Evolutionary conservation across 495 filamentous ascomycete genomes (phyloP).

Genomic region (Penicillium daleae): DNA sequence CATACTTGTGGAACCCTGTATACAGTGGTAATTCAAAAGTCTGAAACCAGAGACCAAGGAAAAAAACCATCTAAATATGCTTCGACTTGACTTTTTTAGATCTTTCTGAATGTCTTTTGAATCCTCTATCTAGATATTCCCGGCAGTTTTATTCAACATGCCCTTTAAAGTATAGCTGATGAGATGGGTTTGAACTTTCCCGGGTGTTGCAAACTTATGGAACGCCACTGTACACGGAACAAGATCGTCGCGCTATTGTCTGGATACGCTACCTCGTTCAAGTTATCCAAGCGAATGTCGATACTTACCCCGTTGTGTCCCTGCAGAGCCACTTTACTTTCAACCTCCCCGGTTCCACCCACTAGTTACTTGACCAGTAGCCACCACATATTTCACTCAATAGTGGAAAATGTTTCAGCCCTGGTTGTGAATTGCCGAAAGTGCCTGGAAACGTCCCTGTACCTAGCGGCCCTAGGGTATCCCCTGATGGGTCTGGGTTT

Average conservation of each 20-base stretch:
- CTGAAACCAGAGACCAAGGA: too few species aligned
- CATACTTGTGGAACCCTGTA: too few species aligned
- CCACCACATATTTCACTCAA: constrained; percentile 4
- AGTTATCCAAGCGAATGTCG: constrained; percentile 20
- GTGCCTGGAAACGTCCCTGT: not conserved
- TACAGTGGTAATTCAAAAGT: too few species aligned
- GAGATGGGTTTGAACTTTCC: too few species aligned
- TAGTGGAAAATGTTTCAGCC: constrained; percentile 18
- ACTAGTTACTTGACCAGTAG: constrained; percentile 16
- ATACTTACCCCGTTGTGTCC: constrained; percentile 20
- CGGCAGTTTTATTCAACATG: too few species aligned
- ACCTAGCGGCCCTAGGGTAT: constrained; percentile 12
- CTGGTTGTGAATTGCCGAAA: constrained; percentile 7
- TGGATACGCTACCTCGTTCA: constrained; percentile 8
- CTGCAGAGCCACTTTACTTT: constrained; percentile 13
- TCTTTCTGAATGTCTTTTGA: too few species aligned
- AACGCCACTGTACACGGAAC: too few species aligned
- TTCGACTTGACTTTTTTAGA: too few species aligned
- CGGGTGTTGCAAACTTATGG: too few species aligned
- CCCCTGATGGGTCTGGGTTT: not conserved
- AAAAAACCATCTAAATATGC: too few species aligned
- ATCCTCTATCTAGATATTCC: too few species aligned
- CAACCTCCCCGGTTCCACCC: not conserved
- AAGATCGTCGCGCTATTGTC: constrained; percentile 25
- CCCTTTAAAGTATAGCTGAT: too few species aligned